Base-by-base conservation (phyloP, 2,329 filamentous ascomycete genomes). In the Parastagonospora avenae region DNA sequence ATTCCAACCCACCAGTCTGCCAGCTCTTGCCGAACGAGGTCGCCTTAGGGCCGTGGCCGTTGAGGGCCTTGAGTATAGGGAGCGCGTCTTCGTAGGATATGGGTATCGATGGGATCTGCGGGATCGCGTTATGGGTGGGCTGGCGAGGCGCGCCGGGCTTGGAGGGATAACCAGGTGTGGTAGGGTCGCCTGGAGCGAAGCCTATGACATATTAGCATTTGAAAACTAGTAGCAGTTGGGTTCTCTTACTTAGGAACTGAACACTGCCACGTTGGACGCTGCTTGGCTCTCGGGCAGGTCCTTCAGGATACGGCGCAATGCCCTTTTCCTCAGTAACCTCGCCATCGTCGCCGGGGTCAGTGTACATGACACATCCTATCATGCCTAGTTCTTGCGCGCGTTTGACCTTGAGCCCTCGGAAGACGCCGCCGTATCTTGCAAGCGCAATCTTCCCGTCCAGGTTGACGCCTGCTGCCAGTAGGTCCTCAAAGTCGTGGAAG, bases 321-420 rank as follows among this genome's bases (percentile, higher is more conserved):
- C 92, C 93, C 62, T 96, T 91, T 67, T 85, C 85, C 56, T 92
- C 91, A 0, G 90, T 96, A 11, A 90, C 80, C 7, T 88, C 80
- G 14, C 90, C 90, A 74, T 97, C 93, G 65, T 96, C 91, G 37
- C 92, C 91, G 1, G 93, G 93, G 70, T 97, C 93, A 38, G 82
- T 88, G 76, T 93, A 97, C 41, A 97, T 84, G 42, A 97, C 78
- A 10, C 85, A 81, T n/a, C 92, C 93, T 38, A 94, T 79, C 84
- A 94, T 93, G 31, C 92, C 93, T 14, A 96, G 79, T 63, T 97
- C 91, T 73, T 96, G 89, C 1, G 93, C 93, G 43, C 92, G 85
- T 80, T 96, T 96, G 49, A 97, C 85, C 74, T 97, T 97, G 56
- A 97, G 80, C 0, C 92, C 93, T 46, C 93, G 84, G 79, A 97